Conservation (phyloP, 2,329 filamentous ascomycete species). For the Penicillium occitanis region DNA sequence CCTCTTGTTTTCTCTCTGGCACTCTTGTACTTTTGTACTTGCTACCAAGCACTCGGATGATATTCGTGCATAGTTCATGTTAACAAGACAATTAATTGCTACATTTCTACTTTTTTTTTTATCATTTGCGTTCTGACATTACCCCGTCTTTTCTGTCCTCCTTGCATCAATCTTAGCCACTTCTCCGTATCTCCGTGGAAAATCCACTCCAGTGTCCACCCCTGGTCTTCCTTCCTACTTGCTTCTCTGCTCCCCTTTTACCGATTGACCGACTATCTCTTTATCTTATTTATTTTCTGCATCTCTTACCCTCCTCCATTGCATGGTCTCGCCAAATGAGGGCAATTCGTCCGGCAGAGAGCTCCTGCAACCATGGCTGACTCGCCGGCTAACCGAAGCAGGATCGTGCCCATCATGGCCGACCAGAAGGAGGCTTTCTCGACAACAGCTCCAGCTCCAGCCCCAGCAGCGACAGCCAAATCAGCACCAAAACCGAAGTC, state of each 20-base stretch:
- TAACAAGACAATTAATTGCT: background rate
- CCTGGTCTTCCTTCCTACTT: background rate
- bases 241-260: conserved; percentile 16
- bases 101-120: background rate
- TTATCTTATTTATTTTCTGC: conserved; percentile 17
- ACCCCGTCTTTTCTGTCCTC: conserved; percentile 4
- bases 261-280: conserved; percentile 13
- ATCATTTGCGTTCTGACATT: background rate
- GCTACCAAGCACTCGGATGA: background rate
- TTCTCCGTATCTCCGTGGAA: conserved; percentile 5
- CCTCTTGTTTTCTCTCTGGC: background rate
- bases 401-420: conserved; percentile 46
- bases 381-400: conserved; percentile 36
- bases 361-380: conserved; percentile 40
- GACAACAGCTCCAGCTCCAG: conserved; percentile 25
- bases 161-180: conserved; percentile 9
- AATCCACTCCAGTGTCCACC: conserved; percentile 7
- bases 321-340: conserved; percentile 33
- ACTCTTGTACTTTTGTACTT: background rate
- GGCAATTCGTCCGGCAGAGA: conserved; percentile 34
- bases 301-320: background rate
- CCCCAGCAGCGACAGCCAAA: conserved; percentile 2
- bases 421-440: conserved; percentile 24
- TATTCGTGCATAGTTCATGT: background rate
- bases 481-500: background rate